Evolutionary conservation across 805 yeast species (phyloP), one percentile per base, ranked within the genome.

Genomic region (Starmera amethionina): DNA sequence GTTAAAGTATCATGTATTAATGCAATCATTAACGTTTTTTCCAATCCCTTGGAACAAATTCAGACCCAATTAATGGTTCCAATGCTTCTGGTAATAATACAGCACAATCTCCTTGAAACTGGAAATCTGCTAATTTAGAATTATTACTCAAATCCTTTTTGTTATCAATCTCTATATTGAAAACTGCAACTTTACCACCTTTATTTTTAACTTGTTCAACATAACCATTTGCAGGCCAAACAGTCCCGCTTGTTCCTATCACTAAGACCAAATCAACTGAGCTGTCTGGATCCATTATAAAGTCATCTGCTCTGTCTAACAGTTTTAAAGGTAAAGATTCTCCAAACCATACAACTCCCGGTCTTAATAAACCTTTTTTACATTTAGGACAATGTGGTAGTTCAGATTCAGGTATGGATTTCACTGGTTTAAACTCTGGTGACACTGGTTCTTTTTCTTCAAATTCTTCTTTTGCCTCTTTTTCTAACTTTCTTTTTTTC

Each of bases 341-440:
- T n/a, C 96, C 96, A 60, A 82, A 86, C 96, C 96, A 88, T 6
- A 87, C 89, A 4, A 88, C 94, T 0, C 93, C 95, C 0, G 97
- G 97, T 18, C 96, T 66, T 42, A 88, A 60, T 11, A 82, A 55
- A 0, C 79, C 81, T 5, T 67, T 69, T n/a, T 64, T 55, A 55
- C 97, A 88, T 10, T 62, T 62, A 0, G 96, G 95, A 56, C 97
- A 88, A 32, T 59, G 70, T 1, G 96, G 96, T 10, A 86, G 65
- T 2, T 75, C 76, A 1, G 59, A 53, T 36, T 62, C 72, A 4
- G 67, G 61, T 1, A 86, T 59, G 13, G 62, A 54, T n/a, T 71
- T 64, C 2, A 71, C 67, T 3, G 80, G 77, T 3, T 60, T 50
- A 37, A 70, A 65, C 33, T 68, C 70, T 11, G 78, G 75, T 2